Evolutionary conservation across 2,329 filamentous ascomycete genomes (phyloP).

Genomic region (Grosmannia clavigera): DNA sequence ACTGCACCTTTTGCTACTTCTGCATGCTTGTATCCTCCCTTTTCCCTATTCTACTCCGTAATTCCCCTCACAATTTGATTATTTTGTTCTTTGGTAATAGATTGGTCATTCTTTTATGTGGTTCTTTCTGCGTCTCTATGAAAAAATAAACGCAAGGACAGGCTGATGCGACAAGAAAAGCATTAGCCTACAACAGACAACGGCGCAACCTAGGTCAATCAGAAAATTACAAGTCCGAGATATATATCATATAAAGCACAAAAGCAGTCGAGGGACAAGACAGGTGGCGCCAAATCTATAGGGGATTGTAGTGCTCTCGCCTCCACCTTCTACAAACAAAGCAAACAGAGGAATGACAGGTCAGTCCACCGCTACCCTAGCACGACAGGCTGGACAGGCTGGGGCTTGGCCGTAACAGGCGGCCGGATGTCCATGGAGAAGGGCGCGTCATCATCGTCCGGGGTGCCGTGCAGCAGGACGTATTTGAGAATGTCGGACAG

Average conservation of each 20-base stretch:
- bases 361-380: not conserved
- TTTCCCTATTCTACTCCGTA: not conserved
- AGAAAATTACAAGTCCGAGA: not conserved
- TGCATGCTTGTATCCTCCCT: too few relatives aligned
- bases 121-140: not conserved
- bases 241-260: not conserved
- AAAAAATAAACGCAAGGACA: not conserved
- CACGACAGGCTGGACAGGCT: not conserved
- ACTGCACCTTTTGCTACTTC: too few relatives aligned
- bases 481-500: constrained; percentile 95
- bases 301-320: not conserved
- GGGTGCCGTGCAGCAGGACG: constrained; percentile 70
- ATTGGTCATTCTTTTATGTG: not conserved
- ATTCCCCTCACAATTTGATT: not conserved
- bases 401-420: not conserved
- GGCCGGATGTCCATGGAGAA: not conserved
- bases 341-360: not conserved
- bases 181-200: not conserved
- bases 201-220: not conserved
- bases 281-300: not conserved
- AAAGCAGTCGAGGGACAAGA: not conserved
- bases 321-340: not conserved
- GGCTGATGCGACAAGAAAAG: too few relatives aligned
- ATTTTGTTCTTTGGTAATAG: not conserved
- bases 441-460: constrained; percentile 22